Evolutionary conservation across 441 rosid species (phyloP).

Genomic region (Arabidopsis lyrata): DNA sequence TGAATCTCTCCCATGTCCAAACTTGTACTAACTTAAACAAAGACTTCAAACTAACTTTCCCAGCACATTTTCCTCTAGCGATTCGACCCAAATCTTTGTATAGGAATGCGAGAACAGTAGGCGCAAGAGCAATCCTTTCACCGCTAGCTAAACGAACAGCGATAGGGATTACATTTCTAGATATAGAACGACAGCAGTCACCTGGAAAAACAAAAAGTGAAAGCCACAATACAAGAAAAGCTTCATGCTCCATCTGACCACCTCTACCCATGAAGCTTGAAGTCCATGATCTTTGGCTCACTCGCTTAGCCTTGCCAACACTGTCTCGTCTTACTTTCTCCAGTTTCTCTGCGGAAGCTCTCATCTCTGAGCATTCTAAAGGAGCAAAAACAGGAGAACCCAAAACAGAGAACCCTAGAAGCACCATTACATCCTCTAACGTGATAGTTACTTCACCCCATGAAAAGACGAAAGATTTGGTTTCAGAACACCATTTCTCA

Average conservation of each 20-base stretch:
- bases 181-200: neutral
- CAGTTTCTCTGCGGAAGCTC: neutral
- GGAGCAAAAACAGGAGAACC: neutral
- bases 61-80: neutral
- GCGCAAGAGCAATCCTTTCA: slow-evolving; percentile 2
- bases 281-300: neutral
- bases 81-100: slow-evolving; percentile 7
- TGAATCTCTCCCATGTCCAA: slow-evolving; percentile 2
- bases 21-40: slow-evolving; percentile 8
- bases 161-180: neutral
- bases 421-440: slow-evolving; percentile 6
- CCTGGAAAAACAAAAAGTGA: neutral
- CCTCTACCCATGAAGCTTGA: neutral
- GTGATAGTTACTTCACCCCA: slow-evolving; percentile 10
- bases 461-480: slow-evolving; percentile 8
- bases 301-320: neutral
- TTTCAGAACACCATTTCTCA: slow-evolving; percentile 2
- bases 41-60: neutral
- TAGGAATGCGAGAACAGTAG: neutral
- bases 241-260: slow-evolving; percentile 11
- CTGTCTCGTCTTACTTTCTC: neutral
- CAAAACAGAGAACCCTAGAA: slow-evolving; percentile 11
- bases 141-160: slow-evolving; percentile 4
- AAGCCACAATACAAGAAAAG: slow-evolving; percentile 14
- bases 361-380: neutral